Percentiles rank a stretch among this genome's conserved stretches.
These are phyloP conservation scores for Elsinoe arachidis DNA, from an alignment of 2,329 filamentous ascomycete species.

Conservation along the genomic window DNA sequence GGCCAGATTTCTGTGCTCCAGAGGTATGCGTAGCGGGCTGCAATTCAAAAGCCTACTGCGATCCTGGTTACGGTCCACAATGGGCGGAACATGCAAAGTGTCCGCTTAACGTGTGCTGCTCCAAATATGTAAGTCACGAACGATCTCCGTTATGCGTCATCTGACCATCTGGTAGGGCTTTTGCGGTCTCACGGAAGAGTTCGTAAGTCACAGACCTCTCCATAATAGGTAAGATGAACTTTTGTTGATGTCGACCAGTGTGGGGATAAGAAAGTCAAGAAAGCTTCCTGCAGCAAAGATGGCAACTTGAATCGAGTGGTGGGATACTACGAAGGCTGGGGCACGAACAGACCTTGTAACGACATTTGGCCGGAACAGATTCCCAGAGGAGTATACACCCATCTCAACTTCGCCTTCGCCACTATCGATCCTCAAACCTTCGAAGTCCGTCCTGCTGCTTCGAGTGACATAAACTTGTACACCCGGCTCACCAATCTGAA, in stretches of 20 bases:
- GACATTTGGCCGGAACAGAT: conserved; percentile 11
- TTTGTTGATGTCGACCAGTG: not conserved
- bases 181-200: too few species aligned
- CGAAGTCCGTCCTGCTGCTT: conserved; percentile 19
- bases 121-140: too few species aligned
- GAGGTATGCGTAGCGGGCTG: not conserved
- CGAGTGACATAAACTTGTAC: conserved; percentile 16
- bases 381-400: conserved; percentile 12
- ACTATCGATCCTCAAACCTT: conserved; percentile 26
- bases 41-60: not conserved
- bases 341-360: conserved; percentile 13
- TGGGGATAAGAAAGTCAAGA: not conserved
- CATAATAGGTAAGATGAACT: too few species aligned
- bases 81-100: not conserved
- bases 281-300: not conserved
- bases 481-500: conserved; percentile 15
- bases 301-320: not conserved
- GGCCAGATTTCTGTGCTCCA: not conserved
- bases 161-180: too few species aligned
- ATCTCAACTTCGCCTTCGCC: conserved; percentile 25
- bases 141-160: too few species aligned
- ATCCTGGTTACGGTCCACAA: not conserved
- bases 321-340: conserved; percentile 20
- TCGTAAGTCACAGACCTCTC: too few species aligned
- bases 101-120: not conserved